These are phyloP conservation scores for Chlorella sp. DNA, from an alignment of 139 green algal genomes.

Conservation along the genomic window DNA sequence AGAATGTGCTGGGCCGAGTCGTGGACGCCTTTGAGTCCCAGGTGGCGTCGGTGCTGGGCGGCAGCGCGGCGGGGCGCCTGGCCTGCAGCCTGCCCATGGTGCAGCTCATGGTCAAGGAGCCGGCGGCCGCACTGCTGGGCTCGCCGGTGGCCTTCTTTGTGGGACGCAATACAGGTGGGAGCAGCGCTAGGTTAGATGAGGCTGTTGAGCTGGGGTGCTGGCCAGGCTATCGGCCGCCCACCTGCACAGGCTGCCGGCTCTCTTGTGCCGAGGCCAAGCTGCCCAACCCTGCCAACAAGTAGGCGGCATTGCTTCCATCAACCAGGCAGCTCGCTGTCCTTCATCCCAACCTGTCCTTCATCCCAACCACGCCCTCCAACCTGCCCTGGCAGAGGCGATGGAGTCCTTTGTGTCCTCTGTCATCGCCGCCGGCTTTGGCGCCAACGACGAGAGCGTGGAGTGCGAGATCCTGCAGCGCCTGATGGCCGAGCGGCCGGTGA, in stretches of 20 bases:
- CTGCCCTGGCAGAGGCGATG: slow-evolving; percentile 29
- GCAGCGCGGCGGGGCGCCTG: slow-evolving; percentile 22
- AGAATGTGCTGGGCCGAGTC: slow-evolving; percentile 67
- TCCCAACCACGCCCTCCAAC: neutral
- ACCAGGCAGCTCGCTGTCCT: no score
- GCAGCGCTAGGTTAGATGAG: no score
- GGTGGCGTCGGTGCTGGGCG: slow-evolving; percentile 8
- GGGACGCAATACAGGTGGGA: slow-evolving; percentile 35
- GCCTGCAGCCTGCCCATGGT: slow-evolving; percentile 41
- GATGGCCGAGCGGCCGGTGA: slow-evolving; percentile 39
- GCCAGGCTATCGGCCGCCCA: neutral
- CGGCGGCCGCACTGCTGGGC: slow-evolving; percentile 59
- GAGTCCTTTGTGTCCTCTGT: slow-evolving; percentile 45
- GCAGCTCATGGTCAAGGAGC: slow-evolving; percentile 68
- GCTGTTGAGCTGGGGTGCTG: neutral
- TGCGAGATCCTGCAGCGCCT: slow-evolving; percentile 49
- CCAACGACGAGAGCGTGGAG: slow-evolving; percentile 46
- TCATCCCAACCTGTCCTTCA: no score
- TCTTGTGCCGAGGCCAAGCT: no score
- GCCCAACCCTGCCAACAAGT: no score
- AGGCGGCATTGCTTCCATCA: no score
- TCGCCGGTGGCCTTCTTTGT: slow-evolving; percentile 57
- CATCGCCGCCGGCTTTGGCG: slow-evolving; percentile 44
- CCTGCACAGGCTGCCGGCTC: no score
- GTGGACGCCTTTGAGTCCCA: slow-evolving; percentile 60